Evolutionary conservation across 169 alveolate genomes (phyloP), one percentile per base, ranked within the genome.

Genomic region (Plasmodium coatneyi): DNA sequence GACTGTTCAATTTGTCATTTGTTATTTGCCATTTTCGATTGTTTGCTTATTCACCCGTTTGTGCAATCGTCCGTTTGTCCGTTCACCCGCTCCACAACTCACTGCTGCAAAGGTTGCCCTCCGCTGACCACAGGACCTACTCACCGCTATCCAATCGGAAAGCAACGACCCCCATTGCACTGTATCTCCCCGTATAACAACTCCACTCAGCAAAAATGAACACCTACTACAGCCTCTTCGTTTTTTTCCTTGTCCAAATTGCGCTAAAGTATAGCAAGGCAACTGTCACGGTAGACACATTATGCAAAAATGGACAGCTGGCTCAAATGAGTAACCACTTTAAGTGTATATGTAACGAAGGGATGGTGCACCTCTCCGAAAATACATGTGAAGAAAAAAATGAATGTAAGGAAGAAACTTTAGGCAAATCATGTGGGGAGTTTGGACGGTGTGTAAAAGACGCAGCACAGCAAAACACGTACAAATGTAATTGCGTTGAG

Each of bases 261-360:
- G 84, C 56, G 39, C 30, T 84, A n/a, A 71, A 72, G 60, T 74
- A 66, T 49, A 16, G 60, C 79, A 84, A 74, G 7, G 80, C 93
- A 72, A 43, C 32, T 9, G 84, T 84, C 19, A 74, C 93, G 14
- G 70, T 49, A 52, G 71, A 74, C 25, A 84, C 93, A 6, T 2
- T 25, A 43, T 84, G 93, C 66, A 84, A 84, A 84, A 72, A 54
- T 74, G 93, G 93, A 14, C 36, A 32, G 25, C 36, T 84, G 41
- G 78, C 32, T 66, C 93, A 84, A 54, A 84, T 84, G 93, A 84
- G 93, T 52, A 34, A 76, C n/a, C 93, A 84, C 79, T 84, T 72
- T 28, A 83, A 84, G 60, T 84, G 93, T 41, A 46, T 32, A n/a
- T 84, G 93, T 74, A 54, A 84, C 39, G 46, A 72, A 14, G 80